Conservation (phyloP, 805 yeast genomes). For the Scheffersomyces stipitis region DNA sequence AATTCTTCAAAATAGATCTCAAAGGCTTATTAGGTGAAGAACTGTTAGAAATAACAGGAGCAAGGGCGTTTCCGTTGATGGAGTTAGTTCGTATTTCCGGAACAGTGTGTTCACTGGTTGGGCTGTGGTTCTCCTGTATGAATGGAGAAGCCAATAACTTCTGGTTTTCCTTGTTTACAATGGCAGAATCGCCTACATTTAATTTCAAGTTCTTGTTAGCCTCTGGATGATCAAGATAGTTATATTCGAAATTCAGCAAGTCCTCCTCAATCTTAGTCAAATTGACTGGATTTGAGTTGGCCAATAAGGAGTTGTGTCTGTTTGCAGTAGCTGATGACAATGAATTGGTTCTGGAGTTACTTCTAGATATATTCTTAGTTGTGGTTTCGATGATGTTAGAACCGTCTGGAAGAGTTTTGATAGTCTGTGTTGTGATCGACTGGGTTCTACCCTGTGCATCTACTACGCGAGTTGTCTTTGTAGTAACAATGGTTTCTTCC, state of each 20-base stretch:
- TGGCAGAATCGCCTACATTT: neutral
- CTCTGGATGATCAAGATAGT: conserved; percentile 21
- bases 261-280: conserved; percentile 43
- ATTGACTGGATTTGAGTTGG: conserved; percentile 18
- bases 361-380: conserved; percentile 38
- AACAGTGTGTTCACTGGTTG: neutral
- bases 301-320: conserved; percentile 22
- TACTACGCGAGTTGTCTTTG: conserved; percentile 42
- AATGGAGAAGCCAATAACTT: neutral
- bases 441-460: conserved; percentile 40
- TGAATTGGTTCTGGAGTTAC: conserved; percentile 33
- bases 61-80: neutral
- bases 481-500: conserved; percentile 31
- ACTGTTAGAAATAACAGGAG: neutral
- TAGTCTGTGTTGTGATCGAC: conserved; percentile 40
- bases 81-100: conserved; percentile 1
- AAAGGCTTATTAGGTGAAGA: conserved; percentile 26
- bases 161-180: neutral
- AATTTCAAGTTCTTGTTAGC: neutral
- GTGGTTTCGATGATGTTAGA: conserved; percentile 43
- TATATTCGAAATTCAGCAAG: conserved; percentile 42
- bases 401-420: conserved; percentile 40
- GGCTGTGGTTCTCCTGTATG: neutral
- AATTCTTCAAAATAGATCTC: conserved; percentile 35
- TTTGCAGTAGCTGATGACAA: conserved; percentile 12